These are phyloP conservation scores for Backusella mclennaniae DNA, from an alignment of 192 early-diverging fungal species.

Conservation along the genomic window DNA sequence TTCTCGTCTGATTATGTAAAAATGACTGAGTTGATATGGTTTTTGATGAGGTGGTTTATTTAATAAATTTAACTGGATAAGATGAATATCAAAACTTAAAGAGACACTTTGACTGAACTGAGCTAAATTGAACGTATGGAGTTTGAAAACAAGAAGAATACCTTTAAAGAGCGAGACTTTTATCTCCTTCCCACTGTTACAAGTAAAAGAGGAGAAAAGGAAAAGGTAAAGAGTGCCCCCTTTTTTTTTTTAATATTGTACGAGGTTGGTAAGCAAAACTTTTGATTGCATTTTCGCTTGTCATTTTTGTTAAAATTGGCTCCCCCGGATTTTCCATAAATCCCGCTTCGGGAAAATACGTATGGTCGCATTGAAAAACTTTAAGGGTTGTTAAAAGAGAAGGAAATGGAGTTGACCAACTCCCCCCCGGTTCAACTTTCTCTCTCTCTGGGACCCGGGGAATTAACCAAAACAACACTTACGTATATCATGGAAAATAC, in stretches of 20 bases:
- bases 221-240: background rate
- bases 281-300: background rate
- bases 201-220: background rate
- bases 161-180: background rate
- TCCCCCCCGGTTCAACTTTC: background rate
- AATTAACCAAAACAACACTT: background rate
- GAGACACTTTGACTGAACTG: background rate
- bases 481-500: background rate
- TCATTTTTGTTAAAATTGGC: background rate
- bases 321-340: background rate
- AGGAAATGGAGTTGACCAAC: background rate
- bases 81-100: background rate
- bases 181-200: background rate
- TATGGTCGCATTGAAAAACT: background rate
- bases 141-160: background rate
- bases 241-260: background rate
- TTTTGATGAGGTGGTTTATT: background rate
- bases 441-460: background rate
- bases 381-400: background rate
- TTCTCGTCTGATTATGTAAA: background rate
- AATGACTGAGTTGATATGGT: background rate
- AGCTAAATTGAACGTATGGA: background rate
- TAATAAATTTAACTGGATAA: background rate
- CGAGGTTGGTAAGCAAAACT: no score
- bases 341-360: conserved; percentile 6